phyloP scores from a whole-genome alignment of 257 asterid genomes.

The Anisodus acutangulus region DNA sequence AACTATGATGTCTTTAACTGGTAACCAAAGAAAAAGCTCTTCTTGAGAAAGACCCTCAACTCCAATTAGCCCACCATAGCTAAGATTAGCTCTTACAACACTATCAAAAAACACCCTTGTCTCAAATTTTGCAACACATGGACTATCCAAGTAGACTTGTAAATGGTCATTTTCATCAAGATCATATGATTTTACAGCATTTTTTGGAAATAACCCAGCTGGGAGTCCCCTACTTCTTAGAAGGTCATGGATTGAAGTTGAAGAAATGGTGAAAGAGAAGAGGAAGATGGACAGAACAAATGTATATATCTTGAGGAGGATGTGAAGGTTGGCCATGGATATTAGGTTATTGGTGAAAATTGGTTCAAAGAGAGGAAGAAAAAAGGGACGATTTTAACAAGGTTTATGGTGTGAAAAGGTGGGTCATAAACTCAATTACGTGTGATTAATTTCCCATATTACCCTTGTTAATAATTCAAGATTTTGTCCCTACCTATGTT shows the following conservation, averaged over 20 bases:
- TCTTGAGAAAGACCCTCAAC: constrained; percentile 82
- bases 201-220: constrained; percentile 77
- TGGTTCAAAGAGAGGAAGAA: constrained; percentile 22
- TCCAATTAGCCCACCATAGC: constrained; percentile 80
- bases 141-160: constrained; percentile 65
- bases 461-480: constrained; percentile 20
- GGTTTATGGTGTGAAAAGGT: constrained; percentile 47
- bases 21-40: constrained; percentile 87
- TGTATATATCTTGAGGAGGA: constrained; percentile 31
- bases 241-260: constrained; percentile 59
- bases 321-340: constrained; percentile 38
- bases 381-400: constrained; percentile 40
- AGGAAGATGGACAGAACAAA: constrained; percentile 37
- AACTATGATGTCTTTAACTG: constrained; percentile 84
- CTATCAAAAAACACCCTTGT: constrained; percentile 69
- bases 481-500: constrained; percentile 5
- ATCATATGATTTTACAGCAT: constrained; percentile 64
- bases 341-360: constrained; percentile 20
- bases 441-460: neutral
- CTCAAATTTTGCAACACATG: constrained; percentile 82
- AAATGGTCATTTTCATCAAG: constrained; percentile 60
- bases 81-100: constrained; percentile 77
- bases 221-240: constrained; percentile 77
- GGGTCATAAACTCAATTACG: constrained; percentile 36
- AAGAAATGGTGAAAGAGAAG: constrained; percentile 27